phyloP scores from a whole-genome alignment of 805 yeast genomes.

The Ogataea glucozyma region DNA sequence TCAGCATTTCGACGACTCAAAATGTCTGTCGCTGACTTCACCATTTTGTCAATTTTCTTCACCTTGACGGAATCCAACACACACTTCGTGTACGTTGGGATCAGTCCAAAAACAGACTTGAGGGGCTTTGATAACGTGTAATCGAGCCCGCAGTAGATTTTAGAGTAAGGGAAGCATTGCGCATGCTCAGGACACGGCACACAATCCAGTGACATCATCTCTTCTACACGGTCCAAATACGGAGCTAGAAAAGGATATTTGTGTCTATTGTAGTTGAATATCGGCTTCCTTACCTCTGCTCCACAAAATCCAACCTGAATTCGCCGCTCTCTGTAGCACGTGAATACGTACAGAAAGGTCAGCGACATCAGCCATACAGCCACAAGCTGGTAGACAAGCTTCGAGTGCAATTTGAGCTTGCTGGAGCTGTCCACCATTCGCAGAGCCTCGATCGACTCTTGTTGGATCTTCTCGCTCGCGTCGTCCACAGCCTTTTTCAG shows the following conservation, averaged over 20 bases:
- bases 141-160: slow-evolving; percentile 73
- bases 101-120: slow-evolving; percentile 54
- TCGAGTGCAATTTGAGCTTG: slow-evolving; percentile 7
- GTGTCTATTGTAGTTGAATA: slow-evolving; percentile 24
- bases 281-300: slow-evolving; percentile 47
- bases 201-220: slow-evolving; percentile 62
- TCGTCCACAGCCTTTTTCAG: slow-evolving; percentile 26
- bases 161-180: slow-evolving; percentile 63
- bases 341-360: slow-evolving; percentile 13
- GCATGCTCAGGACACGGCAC: slow-evolving; percentile 82
- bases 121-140: slow-evolving; percentile 54
- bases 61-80: slow-evolving; percentile 76
- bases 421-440: slow-evolving; percentile 14
- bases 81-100: slow-evolving; percentile 69
- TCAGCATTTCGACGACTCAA: slow-evolving; percentile 73
- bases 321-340: slow-evolving; percentile 53
- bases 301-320: slow-evolving; percentile 77
- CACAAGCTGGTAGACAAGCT: slow-evolving; percentile 13
- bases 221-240: slow-evolving; percentile 42
- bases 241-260: slow-evolving; percentile 19
- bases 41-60: slow-evolving; percentile 64
- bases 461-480: slow-evolving; percentile 24
- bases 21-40: slow-evolving; percentile 62
- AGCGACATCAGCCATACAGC: slow-evolving; percentile 18
- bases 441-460: slow-evolving; percentile 27